phyloP scores from a whole-genome alignment of 148 eudicot species.

The Chenopodium quinoa region DNA sequence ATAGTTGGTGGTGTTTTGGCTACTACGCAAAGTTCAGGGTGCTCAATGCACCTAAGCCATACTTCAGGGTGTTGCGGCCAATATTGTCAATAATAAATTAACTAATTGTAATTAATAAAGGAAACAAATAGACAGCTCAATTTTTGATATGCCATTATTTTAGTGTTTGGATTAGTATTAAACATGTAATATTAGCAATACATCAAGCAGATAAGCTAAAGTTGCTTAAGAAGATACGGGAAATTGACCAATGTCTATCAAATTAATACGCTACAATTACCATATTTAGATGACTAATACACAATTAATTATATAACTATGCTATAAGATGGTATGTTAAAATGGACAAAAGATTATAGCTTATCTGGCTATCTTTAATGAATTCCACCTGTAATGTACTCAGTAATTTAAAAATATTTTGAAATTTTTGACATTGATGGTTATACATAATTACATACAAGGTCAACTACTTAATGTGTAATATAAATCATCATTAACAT shows the following conservation, averaged over 20 bases:
- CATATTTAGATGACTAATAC: background rate
- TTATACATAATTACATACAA: background rate
- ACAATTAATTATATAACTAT: background rate
- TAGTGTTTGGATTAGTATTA: no score
- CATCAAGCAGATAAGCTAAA: constrained; percentile 14
- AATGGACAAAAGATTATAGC: constrained; percentile 5
- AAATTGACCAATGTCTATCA: constrained; percentile 4
- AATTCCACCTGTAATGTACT: constrained; percentile 20
- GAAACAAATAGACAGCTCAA: background rate
- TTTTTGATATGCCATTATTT: no score
- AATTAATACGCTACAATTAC: background rate
- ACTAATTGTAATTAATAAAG: background rate
- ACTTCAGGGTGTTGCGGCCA: no score
- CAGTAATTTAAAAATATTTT: background rate
- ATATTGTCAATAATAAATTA: no score
- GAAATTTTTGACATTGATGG: background rate
- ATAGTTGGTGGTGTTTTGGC: no score
- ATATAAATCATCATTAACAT: background rate
- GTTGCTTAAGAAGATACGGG: constrained; percentile 21
- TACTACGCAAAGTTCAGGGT: no score
- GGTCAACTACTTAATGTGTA: constrained; percentile 18
- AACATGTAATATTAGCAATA: no score
- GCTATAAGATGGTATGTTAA: background rate
- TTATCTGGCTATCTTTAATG: constrained; percentile 7
- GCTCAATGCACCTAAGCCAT: no score